These are phyloP conservation scores for Tricholoma sp. DNA, from an alignment of 768 basidiomycete genomes.

Conservation along the genomic window DNA sequence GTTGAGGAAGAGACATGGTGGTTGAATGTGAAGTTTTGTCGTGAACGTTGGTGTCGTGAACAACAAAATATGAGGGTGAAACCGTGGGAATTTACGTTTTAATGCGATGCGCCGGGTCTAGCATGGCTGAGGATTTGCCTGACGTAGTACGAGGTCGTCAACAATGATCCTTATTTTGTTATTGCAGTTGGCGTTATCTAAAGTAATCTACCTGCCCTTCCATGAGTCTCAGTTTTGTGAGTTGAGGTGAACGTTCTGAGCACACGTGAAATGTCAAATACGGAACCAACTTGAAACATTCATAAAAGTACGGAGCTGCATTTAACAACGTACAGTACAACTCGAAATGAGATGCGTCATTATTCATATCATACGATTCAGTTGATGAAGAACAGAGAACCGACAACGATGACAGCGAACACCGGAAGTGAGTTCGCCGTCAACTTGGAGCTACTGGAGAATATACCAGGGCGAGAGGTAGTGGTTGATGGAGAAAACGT, in stretches of 20 bases:
- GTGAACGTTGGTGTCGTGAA: slow-evolving; percentile 4
- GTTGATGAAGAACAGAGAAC: background rate
- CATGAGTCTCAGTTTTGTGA: no score
- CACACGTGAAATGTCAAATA: no score
- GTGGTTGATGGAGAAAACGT: background rate
- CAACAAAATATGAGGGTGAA: slow-evolving; percentile 14
- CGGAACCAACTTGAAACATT: no score
- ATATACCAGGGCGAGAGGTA: background rate
- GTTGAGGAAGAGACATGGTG: slow-evolving; percentile 86
- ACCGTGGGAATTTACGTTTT: slow-evolving; percentile 16
- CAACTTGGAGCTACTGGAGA: background rate
- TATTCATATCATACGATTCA: background rate
- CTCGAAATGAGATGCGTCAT: background rate
- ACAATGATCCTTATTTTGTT: no score
- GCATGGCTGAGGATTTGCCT: no score
- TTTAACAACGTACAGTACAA: no score
- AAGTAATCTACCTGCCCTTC: no score
- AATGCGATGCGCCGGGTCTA: slow-evolving; percentile 15
- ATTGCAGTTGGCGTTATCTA: no score
- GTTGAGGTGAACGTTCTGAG: no score
- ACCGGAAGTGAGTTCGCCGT: background rate
- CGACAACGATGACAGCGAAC: background rate
- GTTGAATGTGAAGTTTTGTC: slow-evolving; percentile 18
- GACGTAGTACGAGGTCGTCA: no score
- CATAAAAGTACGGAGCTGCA: no score